phyloP scores from a whole-genome alignment of 495 filamentous ascomycete genomes.

The Talaromyces liani region DNA sequence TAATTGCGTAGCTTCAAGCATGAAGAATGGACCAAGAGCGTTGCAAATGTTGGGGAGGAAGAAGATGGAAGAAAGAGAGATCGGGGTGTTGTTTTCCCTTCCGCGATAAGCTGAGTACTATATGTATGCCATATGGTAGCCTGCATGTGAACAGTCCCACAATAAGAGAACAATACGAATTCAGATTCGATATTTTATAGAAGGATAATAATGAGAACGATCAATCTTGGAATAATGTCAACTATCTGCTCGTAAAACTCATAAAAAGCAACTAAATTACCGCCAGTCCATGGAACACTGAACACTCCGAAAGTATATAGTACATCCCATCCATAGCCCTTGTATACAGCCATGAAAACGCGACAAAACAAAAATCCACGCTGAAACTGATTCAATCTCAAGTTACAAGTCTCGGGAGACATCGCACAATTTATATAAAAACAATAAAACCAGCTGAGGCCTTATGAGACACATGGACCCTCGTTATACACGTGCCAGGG shows the following conservation, averaged over 20 bases:
- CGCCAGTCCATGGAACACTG: background rate
- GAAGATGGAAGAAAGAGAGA: slow-evolving; percentile 14
- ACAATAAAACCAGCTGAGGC: background rate
- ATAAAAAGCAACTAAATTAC: background rate
- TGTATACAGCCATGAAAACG: background rate
- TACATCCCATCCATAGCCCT: background rate
- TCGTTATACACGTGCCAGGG: slow-evolving; percentile 49
- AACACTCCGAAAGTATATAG: slow-evolving; percentile 1
- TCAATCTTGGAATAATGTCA: background rate
- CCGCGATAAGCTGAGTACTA: background rate
- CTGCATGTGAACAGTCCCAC: slow-evolving; percentile 4
- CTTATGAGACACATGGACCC: slow-evolving; percentile 14
- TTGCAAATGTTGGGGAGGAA: slow-evolving; percentile 4
- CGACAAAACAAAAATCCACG: background rate
- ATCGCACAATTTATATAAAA: slow-evolving; percentile 7
- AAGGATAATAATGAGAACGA: background rate
- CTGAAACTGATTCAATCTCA: background rate
- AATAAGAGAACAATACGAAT: background rate
- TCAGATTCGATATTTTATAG: background rate
- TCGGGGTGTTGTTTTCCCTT: background rate
- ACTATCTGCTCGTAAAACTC: background rate
- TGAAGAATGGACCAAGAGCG: slow-evolving; percentile 11
- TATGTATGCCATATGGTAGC: too few relatives aligned
- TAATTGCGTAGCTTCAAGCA: background rate
- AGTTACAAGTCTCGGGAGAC: background rate